Evolutionary conservation across 2,329 filamentous ascomycete species (phyloP).

Genomic region (Claviceps digitariae): DNA sequence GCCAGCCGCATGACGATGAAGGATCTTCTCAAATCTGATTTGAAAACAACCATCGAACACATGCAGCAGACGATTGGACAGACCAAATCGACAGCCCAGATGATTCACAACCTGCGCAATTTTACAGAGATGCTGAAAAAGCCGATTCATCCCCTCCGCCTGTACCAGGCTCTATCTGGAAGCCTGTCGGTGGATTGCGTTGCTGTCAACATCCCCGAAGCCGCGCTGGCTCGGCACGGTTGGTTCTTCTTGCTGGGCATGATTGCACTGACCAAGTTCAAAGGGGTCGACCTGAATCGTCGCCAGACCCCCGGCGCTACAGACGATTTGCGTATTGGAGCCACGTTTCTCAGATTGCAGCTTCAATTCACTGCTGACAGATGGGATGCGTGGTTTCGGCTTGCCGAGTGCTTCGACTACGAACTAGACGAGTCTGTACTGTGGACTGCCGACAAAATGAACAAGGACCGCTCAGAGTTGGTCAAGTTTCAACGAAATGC

Average conservation of each 20-base stretch:
- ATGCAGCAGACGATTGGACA: constrained; percentile 78
- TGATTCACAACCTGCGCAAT: constrained; percentile 78
- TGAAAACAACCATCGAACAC: constrained; percentile 82
- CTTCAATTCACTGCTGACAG: constrained; percentile 68
- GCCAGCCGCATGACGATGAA: constrained; percentile 78
- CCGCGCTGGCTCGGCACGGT: constrained; percentile 61
- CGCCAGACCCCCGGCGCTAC: constrained; percentile 66
- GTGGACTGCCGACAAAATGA: constrained; percentile 85
- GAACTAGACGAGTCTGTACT: constrained; percentile 78
- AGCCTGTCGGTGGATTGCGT: constrained; percentile 61
- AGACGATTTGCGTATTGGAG: constrained; percentile 71
- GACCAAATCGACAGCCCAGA: constrained; percentile 63
- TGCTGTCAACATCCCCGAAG: constrained; percentile 53
- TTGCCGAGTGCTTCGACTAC: constrained; percentile 77
- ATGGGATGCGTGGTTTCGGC: constrained; percentile 84
- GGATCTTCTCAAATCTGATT: constrained; percentile 79
- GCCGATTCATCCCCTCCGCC: constrained; percentile 65
- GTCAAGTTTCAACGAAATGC: constrained; percentile 64
- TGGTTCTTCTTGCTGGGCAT: constrained; percentile 91
- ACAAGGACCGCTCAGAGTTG: constrained; percentile 64
- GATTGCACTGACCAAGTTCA: constrained; percentile 77
- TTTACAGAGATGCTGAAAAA: constrained; percentile 70
- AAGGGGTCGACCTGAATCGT: constrained; percentile 54
- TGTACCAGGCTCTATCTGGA: constrained; percentile 73
- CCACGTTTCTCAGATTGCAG: constrained; percentile 67